Conservation (phyloP, 805 yeast species). For the Ogataea pini region DNA sequence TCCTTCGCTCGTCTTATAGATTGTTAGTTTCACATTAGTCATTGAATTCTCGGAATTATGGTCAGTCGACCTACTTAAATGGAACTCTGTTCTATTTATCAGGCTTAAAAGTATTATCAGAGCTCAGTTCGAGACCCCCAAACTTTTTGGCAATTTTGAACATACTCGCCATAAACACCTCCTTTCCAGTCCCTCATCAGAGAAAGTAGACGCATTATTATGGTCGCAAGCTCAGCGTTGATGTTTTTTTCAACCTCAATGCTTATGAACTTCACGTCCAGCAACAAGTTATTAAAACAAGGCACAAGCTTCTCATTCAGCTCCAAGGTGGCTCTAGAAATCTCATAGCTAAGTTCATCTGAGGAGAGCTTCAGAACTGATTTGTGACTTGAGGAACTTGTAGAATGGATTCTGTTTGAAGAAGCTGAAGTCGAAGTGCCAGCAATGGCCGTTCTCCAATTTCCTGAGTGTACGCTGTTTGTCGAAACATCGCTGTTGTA, state of each 20-base stretch:
- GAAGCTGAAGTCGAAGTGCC: slow-evolving; percentile 23
- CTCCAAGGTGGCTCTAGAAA: slow-evolving; percentile 24
- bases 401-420: slow-evolving; percentile 13
- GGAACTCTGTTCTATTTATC: no score
- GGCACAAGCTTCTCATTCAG: slow-evolving; percentile 47
- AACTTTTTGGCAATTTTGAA: slow-evolving; percentile 24
- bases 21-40: not conserved
- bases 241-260: slow-evolving; percentile 44
- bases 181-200: slow-evolving; percentile 29
- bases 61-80: no score
- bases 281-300: slow-evolving; percentile 43
- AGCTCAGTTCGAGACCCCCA: slow-evolving; percentile 20
- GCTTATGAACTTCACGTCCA: slow-evolving; percentile 47
- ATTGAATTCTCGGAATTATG: not conserved
- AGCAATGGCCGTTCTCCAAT: slow-evolving; percentile 26
- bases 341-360: slow-evolving; percentile 25
- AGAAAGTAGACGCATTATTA: slow-evolving; percentile 16
- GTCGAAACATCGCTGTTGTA: slow-evolving; percentile 10
- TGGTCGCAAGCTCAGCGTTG: slow-evolving; percentile 20
- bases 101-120: not conserved
- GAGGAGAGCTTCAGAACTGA: slow-evolving; percentile 23
- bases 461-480: slow-evolving; percentile 12
- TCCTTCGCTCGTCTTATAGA: no score
- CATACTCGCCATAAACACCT: slow-evolving; percentile 28
- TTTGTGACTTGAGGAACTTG: slow-evolving; percentile 13